Percentiles rank a stretch among this genome's conserved stretches.
phyloP scores from a whole-genome alignment of 2,329 filamentous ascomycete genomes.

The Pestalotiopsis sp. region DNA sequence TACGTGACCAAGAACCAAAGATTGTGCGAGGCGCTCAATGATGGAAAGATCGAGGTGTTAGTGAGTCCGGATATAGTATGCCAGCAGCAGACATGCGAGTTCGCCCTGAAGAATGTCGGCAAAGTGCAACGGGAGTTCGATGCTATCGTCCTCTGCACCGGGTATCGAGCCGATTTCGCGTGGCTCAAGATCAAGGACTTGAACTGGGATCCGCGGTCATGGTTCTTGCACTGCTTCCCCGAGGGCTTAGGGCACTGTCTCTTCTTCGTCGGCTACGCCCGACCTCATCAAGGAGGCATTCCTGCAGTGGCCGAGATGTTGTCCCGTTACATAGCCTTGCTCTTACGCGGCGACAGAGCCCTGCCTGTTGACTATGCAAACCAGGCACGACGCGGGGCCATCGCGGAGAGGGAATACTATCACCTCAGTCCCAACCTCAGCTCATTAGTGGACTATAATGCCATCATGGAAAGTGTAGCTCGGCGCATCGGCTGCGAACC shows the following conservation, averaged over 20 bases:
- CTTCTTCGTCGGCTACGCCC: neutral
- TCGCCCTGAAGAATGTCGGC: neutral
- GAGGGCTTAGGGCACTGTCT: neutral
- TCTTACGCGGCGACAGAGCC: neutral
- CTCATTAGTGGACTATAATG: neutral
- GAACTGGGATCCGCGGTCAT: neutral
- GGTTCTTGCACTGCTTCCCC: slow-evolving; percentile 1
- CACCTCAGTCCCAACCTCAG: neutral
- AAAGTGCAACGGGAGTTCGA: slow-evolving; percentile 2
- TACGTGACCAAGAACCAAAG: slow-evolving; percentile 4
- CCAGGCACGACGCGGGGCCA: neutral
- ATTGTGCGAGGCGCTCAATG: neutral
- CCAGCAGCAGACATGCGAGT: neutral
- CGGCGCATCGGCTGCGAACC: slow-evolving; percentile 1
- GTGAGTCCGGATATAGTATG: neutral
- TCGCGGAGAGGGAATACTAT: neutral
- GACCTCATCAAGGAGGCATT: neutral
- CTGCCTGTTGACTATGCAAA: neutral
- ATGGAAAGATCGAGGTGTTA: neutral
- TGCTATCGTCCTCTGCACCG: neutral
- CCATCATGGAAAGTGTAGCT: neutral
- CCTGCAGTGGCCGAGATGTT: neutral
- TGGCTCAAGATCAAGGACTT: neutral
- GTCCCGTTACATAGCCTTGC: neutral
- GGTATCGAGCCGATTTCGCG: neutral